Evolutionary conservation across 441 rosid genomes (phyloP), one percentile per base, ranked within the genome.

Genomic region (Corymbia calophylla): DNA sequence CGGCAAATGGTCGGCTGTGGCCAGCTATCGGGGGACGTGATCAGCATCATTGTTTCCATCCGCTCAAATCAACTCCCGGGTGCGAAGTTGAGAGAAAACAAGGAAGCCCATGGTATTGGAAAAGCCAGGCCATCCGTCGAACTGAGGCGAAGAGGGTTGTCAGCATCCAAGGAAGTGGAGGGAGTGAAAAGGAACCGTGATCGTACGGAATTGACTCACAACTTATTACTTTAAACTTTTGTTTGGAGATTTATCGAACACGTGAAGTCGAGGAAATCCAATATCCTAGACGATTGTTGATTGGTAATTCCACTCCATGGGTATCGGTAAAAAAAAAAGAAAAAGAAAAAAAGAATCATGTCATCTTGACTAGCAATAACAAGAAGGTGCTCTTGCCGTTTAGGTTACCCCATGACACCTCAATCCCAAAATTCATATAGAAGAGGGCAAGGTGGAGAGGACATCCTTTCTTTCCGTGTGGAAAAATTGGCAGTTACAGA

Each of bases 181-280:
- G 19, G 17, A 31, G 73, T 31, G 8, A n/a, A 66, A 66, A n/a
- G 23, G 13, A 68, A 11, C 8, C 4, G 11, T 6, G 15, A 73
- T 21, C 1, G 17, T 21, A 35, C 4, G 4, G 5, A 39, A 77
- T 77, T 77, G 51, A 9, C 17, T 77, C 51, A 7, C 3, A 23
- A 44, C 84, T 44, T 39, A 77, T 6, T 44, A 23, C 17, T 77
- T 77, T 25, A 6, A 14, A 12, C 29, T 21, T 23, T 35, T 8
- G 3, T 39, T 25, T 21, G 51, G 10, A 39, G 27, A 77, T 44
- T n/a, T 13, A 21, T 77, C 0, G 3, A 13, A 39, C 0, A 23
- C 9, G 3, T 0, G 8, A 77, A 44, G 27, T 77, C 3, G 0
- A 1, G 6, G 44, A 77, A 39, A 77, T 44, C 0, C 23, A 2